phyloP scores from a whole-genome alignment of 2,329 filamentous ascomycete species.

The Xylariales sp. region DNA sequence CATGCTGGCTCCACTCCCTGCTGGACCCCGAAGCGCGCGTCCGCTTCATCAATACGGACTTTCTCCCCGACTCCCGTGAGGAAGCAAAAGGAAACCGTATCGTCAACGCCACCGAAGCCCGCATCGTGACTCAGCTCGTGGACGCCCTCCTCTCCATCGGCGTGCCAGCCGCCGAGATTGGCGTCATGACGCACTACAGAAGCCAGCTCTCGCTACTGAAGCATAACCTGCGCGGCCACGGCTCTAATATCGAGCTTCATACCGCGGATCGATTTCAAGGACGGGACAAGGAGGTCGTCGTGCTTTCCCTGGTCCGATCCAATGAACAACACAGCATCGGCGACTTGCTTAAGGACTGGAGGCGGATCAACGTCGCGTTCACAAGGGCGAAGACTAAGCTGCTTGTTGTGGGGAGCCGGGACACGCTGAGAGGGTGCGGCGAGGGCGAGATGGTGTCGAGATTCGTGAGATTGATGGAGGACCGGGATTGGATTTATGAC shows the following conservation, averaged over 20 bases:
- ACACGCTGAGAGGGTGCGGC: slow-evolving; percentile 71
- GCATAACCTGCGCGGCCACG: slow-evolving; percentile 57
- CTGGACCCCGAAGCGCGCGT: slow-evolving; percentile 69
- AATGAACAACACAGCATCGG: slow-evolving; percentile 83
- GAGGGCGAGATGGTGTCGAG: slow-evolving; percentile 69
- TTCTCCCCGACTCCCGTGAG: slow-evolving; percentile 63
- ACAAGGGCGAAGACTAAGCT: slow-evolving; percentile 91
- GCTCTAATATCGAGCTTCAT: slow-evolving; percentile 77
- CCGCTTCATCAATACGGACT: slow-evolving; percentile 85
- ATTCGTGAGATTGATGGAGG: slow-evolving; percentile 74
- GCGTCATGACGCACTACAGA: slow-evolving; percentile 95
- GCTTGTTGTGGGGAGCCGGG: slow-evolving; percentile 76
- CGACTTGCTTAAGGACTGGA: slow-evolving; percentile 85
- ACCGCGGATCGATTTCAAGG: slow-evolving; percentile 97
- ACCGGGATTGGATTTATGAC: slow-evolving; percentile 74
- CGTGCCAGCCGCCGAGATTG: slow-evolving; percentile 71
- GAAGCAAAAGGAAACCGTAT: slow-evolving; percentile 78
- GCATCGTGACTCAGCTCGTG: slow-evolving; percentile 74
- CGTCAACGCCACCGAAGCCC: slow-evolving; percentile 80
- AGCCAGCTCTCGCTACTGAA: slow-evolving; percentile 83
- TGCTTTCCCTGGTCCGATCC: slow-evolving; percentile 81
- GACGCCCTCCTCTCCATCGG: slow-evolving; percentile 72
- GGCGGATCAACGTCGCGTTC: slow-evolving; percentile 91
- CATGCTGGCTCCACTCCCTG: slow-evolving; percentile 74
- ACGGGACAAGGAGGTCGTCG: slow-evolving; percentile 87